phyloP scores from a whole-genome alignment of 2,329 filamentous ascomycete genomes.

The Talaromyces pinophilus region DNA sequence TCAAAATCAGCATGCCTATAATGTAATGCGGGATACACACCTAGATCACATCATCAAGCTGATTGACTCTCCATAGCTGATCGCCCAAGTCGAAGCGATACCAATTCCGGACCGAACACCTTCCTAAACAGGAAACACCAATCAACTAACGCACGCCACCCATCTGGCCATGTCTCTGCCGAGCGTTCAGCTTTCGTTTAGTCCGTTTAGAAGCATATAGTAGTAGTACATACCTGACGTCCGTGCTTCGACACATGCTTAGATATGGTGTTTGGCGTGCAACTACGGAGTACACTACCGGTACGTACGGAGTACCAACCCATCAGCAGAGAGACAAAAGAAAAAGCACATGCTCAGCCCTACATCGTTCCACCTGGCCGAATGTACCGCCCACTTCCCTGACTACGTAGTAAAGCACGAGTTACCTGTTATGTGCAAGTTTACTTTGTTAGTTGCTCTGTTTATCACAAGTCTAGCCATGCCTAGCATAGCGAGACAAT shows the following conservation, averaged over 20 bases:
- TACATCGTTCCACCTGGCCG: not conserved
- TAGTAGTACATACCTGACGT: not conserved
- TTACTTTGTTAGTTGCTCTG: not conserved
- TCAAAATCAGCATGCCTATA: not conserved
- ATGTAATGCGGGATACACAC: not conserved
- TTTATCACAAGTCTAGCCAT: not conserved
- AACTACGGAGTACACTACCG: not conserved
- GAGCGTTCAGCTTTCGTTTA: not conserved
- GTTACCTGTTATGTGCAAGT: not conserved
- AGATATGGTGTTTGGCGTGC: not conserved
- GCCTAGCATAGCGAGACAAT: not conserved
- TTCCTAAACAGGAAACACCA: not conserved
- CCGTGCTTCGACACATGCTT: constrained; percentile 4
- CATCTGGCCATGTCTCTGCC: not conserved
- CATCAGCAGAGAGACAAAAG: not conserved
- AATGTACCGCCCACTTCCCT: not conserved
- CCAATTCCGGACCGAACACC: not conserved
- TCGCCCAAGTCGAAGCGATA: not conserved
- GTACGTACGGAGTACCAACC: not conserved
- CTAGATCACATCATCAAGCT: not conserved
- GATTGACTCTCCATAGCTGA: not conserved
- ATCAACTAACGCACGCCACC: not conserved
- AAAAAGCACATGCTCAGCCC: constrained; percentile 8
- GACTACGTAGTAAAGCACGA: not conserved
- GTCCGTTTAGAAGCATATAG: not conserved